Base-by-base conservation (phyloP, 441 rosid species). In the Pelargonium exstipulatum region DNA sequence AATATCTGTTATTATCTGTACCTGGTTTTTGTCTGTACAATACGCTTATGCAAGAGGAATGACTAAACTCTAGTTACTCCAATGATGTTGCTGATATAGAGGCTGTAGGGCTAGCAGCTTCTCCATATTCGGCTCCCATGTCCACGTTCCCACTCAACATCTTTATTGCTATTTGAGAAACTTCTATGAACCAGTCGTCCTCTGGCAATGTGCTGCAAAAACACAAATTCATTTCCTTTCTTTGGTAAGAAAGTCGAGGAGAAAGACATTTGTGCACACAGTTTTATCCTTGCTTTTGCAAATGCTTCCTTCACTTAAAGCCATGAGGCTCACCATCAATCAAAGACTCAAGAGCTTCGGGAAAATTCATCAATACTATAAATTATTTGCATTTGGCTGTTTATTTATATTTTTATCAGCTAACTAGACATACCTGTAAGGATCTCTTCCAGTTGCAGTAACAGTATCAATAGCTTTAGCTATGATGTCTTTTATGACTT, bases 381-480 rank as follows among this genome's bases (percentile, higher is more conserved):
- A 48, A 2, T 0, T 13, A 10, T 48, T 10, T 48, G 5, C 12
- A 3, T 2, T 2, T 48, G 14, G n/a, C 14, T 48, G 24, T 48
- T 14, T 29, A 9, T 42, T 26, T 13, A 5, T 12, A 10, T 48
- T 2, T 0, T 48, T 13, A 12, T 48, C 55, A n/a, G 14, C n/a
- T 48, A 48, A 65, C 35, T 65, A 9, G 45, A 61, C 68, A 46
- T 83, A 95, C 99, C 97, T 91, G 77, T 90, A 73, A 7, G 98
- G 92, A 78, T 95, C 99, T 61, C 90, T 86, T 73, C 97, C 97
- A 16, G 97, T 88, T 65, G 96, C 87, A 75, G 90, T 72, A 83
- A 90, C 88, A 67, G 93, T 95, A 55, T 87, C 82, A 73, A 95
- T 72, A 69, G 95, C 97, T 84, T 84, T 95, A 37, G 86, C 73